These are phyloP conservation scores for Fusarium sp. DNA, from an alignment of 2,329 filamentous ascomycete genomes.

Conservation along the genomic window DNA sequence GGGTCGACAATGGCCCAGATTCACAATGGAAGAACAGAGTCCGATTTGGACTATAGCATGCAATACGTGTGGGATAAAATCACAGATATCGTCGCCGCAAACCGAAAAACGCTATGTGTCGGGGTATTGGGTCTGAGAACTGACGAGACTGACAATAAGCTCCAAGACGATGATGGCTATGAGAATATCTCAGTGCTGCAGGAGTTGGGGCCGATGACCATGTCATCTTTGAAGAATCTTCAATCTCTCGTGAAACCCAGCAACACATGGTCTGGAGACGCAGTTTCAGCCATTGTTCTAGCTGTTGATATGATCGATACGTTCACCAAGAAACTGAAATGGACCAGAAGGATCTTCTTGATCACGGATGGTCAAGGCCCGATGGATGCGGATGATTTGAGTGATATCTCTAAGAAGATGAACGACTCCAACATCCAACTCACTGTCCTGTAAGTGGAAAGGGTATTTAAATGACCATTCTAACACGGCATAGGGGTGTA, in stretches of 20 bases:
- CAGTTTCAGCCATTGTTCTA: slow-evolving; percentile 87
- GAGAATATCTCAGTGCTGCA: slow-evolving; percentile 86
- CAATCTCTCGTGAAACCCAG: slow-evolving; percentile 75
- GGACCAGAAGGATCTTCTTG: slow-evolving; percentile 82
- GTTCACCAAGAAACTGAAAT: slow-evolving; percentile 86
- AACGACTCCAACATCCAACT: slow-evolving; percentile 83
- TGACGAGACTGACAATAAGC: slow-evolving; percentile 77
- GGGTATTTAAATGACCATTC: not conserved
- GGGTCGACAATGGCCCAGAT: slow-evolving; percentile 84
- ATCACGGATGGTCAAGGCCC: slow-evolving; percentile 83
- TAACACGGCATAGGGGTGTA: slow-evolving; percentile 71
- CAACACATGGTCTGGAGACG: slow-evolving; percentile 78
- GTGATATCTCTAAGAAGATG: slow-evolving; percentile 78
- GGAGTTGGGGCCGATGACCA: slow-evolving; percentile 68
- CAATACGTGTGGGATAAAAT: slow-evolving; percentile 95
- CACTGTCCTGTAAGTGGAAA: slow-evolving; percentile 74
- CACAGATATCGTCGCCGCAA: slow-evolving; percentile 75
- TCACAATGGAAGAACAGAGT: slow-evolving; percentile 77
- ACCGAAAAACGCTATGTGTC: slow-evolving; percentile 75
- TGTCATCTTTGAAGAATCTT: slow-evolving; percentile 77
- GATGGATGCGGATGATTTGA: slow-evolving; percentile 79
- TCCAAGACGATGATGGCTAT: slow-evolving; percentile 79
- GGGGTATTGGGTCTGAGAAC: slow-evolving; percentile 88
- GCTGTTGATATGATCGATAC: slow-evolving; percentile 87
- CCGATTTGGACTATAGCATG: slow-evolving; percentile 90